Evolutionary conservation across 2,329 filamentous ascomycete genomes (phyloP), one percentile per base, ranked within the genome.

Genomic region (Xylariaceae sp.): DNA sequence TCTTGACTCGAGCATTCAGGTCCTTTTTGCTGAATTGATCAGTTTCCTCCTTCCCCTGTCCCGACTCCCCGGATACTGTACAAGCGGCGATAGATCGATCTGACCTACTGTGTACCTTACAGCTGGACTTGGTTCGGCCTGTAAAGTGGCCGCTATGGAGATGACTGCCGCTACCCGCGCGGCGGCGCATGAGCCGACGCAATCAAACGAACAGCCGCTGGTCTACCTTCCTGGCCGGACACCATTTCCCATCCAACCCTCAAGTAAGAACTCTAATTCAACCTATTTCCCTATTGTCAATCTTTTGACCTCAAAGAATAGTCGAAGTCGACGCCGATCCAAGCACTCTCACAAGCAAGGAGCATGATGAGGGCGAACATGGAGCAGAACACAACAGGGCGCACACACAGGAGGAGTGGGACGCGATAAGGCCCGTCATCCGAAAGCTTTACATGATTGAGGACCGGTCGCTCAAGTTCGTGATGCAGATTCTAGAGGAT

Each of bases 401-500:
- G 24, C 19, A 39, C 28, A 18, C 37, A 2, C 30, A 29, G 3
- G 37, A 30, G 2, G 23, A 39, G n/a, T 39, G 37, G 37, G 37
- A 39, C 4, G 37, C 21, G n/a, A 34, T 39, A 21, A 39, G 34
- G 23, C 37, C 37, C 5, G 17, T 23, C 12, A 33, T 39, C 11
- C 31, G 21, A 21, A 8, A 34, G n/a, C n/a, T 39, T n/a, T 39
- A 39, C 21, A 30, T 39, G 7, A 19, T 28, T 3, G 15, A 39
- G 13, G 11, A 18, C 21, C 31, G 23, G 3, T 7, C 37, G 8
- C 37, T 39, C 4, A 28, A 29, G 9, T 15, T 18, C 14, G 31
- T 39, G 9, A 34, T 39, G 37, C 24, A n/a, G 15, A 39, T 14
- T n/a, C 29, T 39, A 17, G 30, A 30, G 21, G 17, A 40, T 14